phyloP scores from a whole-genome alignment of 2,329 filamentous ascomycete species.

The Colletotrichum sp. region DNA sequence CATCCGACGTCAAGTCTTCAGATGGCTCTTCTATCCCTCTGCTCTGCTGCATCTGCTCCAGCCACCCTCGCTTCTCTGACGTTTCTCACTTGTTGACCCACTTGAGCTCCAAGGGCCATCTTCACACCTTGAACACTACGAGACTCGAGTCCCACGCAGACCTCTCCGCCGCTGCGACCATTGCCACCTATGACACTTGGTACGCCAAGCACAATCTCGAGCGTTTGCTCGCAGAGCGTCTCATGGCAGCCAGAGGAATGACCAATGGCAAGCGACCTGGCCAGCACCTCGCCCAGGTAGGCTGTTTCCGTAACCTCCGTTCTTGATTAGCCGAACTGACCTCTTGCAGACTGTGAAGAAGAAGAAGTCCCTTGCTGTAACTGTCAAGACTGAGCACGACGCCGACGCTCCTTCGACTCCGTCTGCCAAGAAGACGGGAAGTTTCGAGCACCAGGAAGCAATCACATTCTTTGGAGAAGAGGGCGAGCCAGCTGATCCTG shows the following conservation, averaged over 20 bases:
- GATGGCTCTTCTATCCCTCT: constrained; percentile 62
- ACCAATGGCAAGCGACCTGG: constrained; percentile 53
- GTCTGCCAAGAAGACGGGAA: not conserved
- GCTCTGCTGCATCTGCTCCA: constrained; percentile 83
- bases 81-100: constrained; percentile 92
- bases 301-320: too few relatives aligned
- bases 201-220: constrained; percentile 75
- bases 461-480: constrained; percentile 9
- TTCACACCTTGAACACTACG: constrained; percentile 83
- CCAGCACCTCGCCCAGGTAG: not conserved
- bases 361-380: not conserved
- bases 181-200: constrained; percentile 80
- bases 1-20: constrained; percentile 19
- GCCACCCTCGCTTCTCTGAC: constrained; percentile 83
- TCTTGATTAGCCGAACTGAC: not conserved
- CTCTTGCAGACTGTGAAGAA: not conserved
- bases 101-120: constrained; percentile 89
- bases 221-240: constrained; percentile 75
- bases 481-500: not conserved
- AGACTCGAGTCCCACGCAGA: constrained; percentile 75
- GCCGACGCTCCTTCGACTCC: not conserved
- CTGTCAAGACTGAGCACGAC: not conserved
- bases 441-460: constrained; percentile 3
- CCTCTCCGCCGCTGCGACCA: constrained; percentile 61
- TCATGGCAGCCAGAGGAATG: constrained; percentile 75